Evolutionary conservation across 1,284 basidiomycete species (phyloP), one percentile per base, ranked within the genome.

Genomic region (Papiliotrema terrestris): DNA sequence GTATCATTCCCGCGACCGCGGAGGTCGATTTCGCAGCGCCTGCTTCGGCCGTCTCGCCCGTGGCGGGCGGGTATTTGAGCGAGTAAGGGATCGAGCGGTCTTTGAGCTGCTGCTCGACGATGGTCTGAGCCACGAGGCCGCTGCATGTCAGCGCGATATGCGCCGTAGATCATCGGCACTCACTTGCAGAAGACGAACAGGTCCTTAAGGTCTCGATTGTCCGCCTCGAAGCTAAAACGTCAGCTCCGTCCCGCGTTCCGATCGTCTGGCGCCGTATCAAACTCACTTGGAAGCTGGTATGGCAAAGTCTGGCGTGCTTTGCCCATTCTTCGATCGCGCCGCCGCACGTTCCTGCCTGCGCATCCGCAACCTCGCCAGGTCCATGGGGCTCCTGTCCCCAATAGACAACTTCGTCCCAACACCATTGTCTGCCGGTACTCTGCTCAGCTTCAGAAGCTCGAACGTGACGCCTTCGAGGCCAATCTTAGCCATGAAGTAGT

Each of bases 51-150:
- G 29, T 32, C 2, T 60, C 50, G 29, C 62, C 60, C 11, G 63
- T 44, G 0, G 62, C 47, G 15, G 59, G 78, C n/a, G 87, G 84
- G 63, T 83, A 85, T 63, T 91, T 86, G 51, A 87, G 83, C 2
- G 80, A 83, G 68, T 86, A 93, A 0, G 88, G 85, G 54, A 96
- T 91, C 14, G 81, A 82, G 17, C 88, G 86, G 35, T 83, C 75
- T 71, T 91, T 91, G 68, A 97, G 84, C 73, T 95, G 92, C 54
- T 84, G 81, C 72, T 96, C 91, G 51, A 97, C 85, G 64, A 86
- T 89, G 58, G 85, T 86, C 70, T 91, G 90, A 17, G 90, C 86
- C n/a, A 94, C 88, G 8, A 92, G 86, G 9, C 91, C 92, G 66
- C 90, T 92, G 63, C n/a, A 13, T 29, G 45, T 43, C 29, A 44